Conservation (phyloP, 78 protist species). For the Dictyostelium intermedium region DNA sequence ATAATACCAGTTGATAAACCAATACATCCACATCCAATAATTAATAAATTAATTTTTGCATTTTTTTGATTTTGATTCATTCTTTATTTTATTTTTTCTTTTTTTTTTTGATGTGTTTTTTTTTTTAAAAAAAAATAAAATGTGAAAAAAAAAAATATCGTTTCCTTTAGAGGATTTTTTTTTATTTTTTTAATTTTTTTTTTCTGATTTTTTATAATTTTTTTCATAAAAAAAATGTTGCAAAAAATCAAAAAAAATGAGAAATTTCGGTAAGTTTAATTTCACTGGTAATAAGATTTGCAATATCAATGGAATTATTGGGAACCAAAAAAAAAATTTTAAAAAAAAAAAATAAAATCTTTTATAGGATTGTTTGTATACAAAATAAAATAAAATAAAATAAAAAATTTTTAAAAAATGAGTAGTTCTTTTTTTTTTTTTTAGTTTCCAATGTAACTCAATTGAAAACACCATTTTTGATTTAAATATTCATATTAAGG, state of each 20-base stretch:
- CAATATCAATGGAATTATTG: background rate
- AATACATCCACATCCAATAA: conserved; percentile 73
- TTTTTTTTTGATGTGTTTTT: too few relatives aligned
- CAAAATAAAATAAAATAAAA: too few relatives aligned
- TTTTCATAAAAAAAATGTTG: background rate
- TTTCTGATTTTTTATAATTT: background rate
- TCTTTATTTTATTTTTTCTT: background rate
- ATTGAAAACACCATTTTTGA: too few relatives aligned
- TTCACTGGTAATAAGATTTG: background rate
- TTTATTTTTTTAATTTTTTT: background rate
- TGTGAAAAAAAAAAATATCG: background rate
- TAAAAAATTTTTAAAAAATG: too few relatives aligned
- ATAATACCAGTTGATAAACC: conserved; percentile 64
- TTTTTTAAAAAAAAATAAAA: too few relatives aligned
- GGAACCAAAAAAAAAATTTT: background rate
- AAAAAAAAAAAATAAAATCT: too few relatives aligned
- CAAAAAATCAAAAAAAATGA: too few relatives aligned
- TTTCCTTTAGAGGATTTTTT: background rate
- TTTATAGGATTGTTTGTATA: too few relatives aligned
- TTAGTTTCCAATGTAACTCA: too few relatives aligned
- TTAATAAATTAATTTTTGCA: conserved; percentile 24
- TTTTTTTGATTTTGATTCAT: background rate
- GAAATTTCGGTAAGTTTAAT: background rate
- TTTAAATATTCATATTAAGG: too few relatives aligned
- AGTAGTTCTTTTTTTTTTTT: too few relatives aligned